Base-by-base conservation (phyloP, 345 rosid species). In the Barbarea vulgaris region DNA sequence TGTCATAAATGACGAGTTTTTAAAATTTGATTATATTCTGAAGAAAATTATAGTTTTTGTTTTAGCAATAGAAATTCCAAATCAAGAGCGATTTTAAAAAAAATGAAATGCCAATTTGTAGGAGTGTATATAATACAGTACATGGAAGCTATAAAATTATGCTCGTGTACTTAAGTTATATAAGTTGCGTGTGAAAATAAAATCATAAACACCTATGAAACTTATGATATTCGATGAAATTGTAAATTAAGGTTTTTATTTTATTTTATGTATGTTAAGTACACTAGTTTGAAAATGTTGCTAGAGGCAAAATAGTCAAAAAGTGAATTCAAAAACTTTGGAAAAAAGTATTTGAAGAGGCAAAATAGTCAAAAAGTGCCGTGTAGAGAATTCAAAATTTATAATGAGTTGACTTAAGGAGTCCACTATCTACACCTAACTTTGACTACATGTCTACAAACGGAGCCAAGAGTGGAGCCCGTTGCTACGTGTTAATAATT, bases 391-490 rank as follows among this genome's bases (percentile, higher is more conserved):
- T 55, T 28, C 34, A 28, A 55, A 55, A 28, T 15, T 9, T 9
- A 24, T 24, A n/a, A 28, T 7, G 21, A 27, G 66, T 74, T 55
- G 77, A 74, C 51, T 56, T 55, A 74, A 9, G 15, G 41, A 74
- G 48, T 56, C 67, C 42, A 74, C 12, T 72, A 12, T 56, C 41
- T 52, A 66, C 73, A 74, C 73, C 53, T 48, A 75, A 67, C 53
- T 67, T 67, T 75, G 73, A 75, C 78, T 25, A 48, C 67, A 30
- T n/a, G 13, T 30, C 36, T 54, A 25, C 7, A n/a, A n/a, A 8
- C 13, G 14, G 61, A 30, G 22, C 22, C 39, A 56, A 3, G 14
- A 56, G 61, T 56, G 61, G 61, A 30, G 22, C 19, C 37, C 5
- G 19, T 2, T 13, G 37, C 70, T 39, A 52, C 63, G 21, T 52